Base-by-base conservation (phyloP, 495 filamentous ascomycete genomes). In the Daldinia loculata region DNA sequence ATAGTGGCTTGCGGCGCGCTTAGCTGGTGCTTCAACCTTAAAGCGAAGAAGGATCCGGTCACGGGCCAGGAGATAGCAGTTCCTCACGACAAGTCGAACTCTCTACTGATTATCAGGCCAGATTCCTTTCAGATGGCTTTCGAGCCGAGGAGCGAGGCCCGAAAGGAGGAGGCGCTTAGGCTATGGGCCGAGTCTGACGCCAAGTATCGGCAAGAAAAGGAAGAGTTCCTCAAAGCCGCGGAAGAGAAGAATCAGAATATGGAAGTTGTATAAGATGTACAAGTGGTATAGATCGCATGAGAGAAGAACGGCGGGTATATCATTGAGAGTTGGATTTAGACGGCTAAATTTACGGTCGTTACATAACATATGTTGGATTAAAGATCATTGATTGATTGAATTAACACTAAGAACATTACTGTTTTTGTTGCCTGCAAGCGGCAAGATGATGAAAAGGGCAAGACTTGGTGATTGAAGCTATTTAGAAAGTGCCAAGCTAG, bases 11-110 rank as follows among this genome's bases (percentile, higher is more conserved):
- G 60, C 82, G 80, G 78, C 9, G 86, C 48, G 69, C 74, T 71
- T 51, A 83, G 45, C 68, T 86, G 48, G 82, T 83, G 66, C 63
- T 88, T 91, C 53, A 79, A 85, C 58, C 77, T 87, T 24, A 78
- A 77, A 50, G 70, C 43, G 30, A 79, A 81, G 56, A 76, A 69
- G 14, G 74, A 79, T 41, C 77, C 78, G 14, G 59, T 64, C 3
- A 78, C 79, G 6, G 79, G 79, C 4, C 41, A 66, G 4, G 71
- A 77, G 6, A 43, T 83, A 4, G 76, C 79, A 0, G 78, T 85
- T 0, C 79, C 85, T 45, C 75, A 80, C 51, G 71, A 81, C 55
- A 79, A 80, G 66, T 78, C 75, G 11, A 82, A 82, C 63, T 81
- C 79, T 7, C 64, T 81, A 38, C 70, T 82, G 3, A 82, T 82